Conservation (phyloP, 2,329 filamentous ascomycete species). For the Microcyclosporella mali region DNA sequence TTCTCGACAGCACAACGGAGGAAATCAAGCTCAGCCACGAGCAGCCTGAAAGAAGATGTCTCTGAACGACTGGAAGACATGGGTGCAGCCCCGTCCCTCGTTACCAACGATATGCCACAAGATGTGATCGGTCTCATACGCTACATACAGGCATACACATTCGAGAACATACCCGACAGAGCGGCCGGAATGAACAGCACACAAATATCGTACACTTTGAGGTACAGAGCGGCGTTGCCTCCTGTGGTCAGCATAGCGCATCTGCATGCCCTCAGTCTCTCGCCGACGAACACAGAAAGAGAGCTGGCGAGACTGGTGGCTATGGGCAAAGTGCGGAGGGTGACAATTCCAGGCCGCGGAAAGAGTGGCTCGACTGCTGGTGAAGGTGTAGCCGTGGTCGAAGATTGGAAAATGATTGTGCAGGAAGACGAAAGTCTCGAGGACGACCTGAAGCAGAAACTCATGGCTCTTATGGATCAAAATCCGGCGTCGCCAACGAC, state of each 20-base stretch:
- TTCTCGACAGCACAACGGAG: conserved; percentile 34
- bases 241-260: conserved; percentile 62
- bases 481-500: conserved; percentile 46
- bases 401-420: conserved; percentile 47
- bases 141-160: conserved; percentile 57
- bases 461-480: conserved; percentile 46
- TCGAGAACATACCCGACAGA: conserved; percentile 54
- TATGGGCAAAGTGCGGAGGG: conserved; percentile 53
- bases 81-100: conserved; percentile 50
- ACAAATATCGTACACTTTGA: conserved; percentile 57
- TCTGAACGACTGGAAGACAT: conserved; percentile 53
- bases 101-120: conserved; percentile 57
- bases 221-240: conserved; percentile 54
- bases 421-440: conserved; percentile 18
- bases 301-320: conserved; percentile 58
- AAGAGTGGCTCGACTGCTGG: conserved; percentile 53
- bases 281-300: conserved; percentile 60
- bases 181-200: conserved; percentile 58
- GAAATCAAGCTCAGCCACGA: conserved; percentile 25
- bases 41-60: conserved; percentile 16
- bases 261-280: conserved; percentile 56
- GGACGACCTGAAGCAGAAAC: conserved; percentile 44
- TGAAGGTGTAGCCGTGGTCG: conserved; percentile 57
- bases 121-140: conserved; percentile 47
- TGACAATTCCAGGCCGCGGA: conserved; percentile 57